Conservation (phyloP, 139 green algal genomes). For the Auxenochlorella pyrenoidosa region DNA sequence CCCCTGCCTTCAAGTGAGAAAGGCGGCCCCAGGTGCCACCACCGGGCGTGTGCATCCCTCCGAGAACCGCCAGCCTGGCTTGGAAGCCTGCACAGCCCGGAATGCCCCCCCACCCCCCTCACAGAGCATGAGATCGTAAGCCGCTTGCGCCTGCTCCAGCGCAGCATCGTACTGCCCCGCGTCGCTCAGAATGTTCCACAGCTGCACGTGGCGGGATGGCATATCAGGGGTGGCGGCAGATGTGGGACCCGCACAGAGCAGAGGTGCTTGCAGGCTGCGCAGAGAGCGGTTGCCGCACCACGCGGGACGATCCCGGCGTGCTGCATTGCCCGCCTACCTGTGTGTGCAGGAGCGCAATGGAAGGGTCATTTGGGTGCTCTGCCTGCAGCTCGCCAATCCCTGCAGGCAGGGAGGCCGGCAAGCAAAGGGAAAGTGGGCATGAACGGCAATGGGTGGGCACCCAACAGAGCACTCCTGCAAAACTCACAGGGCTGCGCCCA, state of each 20-base stretch:
- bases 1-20: too few relatives aligned
- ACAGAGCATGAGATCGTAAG: constrained; percentile 27
- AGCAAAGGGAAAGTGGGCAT: neutral
- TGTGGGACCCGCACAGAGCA: neutral
- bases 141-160: constrained; percentile 18
- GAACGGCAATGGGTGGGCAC: neutral
- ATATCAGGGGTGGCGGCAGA: neutral
- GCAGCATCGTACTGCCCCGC: neutral
- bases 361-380: constrained; percentile 10
- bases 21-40: too few relatives aligned
- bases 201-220: neutral
- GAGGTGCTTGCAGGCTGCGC: neutral
- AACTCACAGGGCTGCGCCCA: too few relatives aligned
- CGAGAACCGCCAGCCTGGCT: too few relatives aligned
- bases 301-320: neutral
- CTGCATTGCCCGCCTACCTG: neutral
- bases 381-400: constrained; percentile 1
- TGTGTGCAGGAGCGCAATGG: constrained; percentile 6
- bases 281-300: neutral
- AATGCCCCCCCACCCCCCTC: neutral
- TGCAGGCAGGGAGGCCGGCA: neutral
- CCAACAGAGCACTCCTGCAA: neutral
- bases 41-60: too few relatives aligned
- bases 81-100: too few relatives aligned
- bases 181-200: constrained; percentile 23